Evolutionary conservation across 345 rosid species (phyloP).

Genomic region (Conringia planisiliqua): DNA sequence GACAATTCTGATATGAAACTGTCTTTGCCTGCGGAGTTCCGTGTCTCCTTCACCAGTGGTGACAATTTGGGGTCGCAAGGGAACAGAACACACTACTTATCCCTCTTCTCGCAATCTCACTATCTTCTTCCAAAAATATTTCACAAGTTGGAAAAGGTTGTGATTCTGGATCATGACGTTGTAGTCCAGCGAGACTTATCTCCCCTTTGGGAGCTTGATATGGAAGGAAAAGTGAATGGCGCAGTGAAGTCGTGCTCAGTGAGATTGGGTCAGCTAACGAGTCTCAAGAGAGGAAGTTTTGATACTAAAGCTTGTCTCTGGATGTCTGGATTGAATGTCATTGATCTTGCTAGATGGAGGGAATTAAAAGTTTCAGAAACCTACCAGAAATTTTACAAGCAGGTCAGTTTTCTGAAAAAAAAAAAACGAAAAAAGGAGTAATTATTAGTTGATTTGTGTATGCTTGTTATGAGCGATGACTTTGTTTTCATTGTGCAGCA

Average conservation of each 20-base stretch:
- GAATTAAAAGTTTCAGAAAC: constrained; percentile 54
- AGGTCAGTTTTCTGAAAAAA: constrained; percentile 44
- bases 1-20: constrained; percentile 43
- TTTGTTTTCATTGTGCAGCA: constrained; percentile 23
- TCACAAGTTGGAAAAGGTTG: constrained; percentile 56
- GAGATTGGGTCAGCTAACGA: constrained; percentile 59
- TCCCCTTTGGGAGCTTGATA: constrained; percentile 60
- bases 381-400: constrained; percentile 46
- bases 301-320: constrained; percentile 59
- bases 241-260: constrained; percentile 69
- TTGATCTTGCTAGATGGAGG: constrained; percentile 83
- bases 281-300: constrained; percentile 43
- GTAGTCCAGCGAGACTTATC: constrained; percentile 85
- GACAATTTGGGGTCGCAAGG: constrained; percentile 37
- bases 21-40: constrained; percentile 77
- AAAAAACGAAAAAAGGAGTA: not conserved
- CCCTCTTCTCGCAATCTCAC: constrained; percentile 73
- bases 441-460: not conserved
- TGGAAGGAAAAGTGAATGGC: constrained; percentile 86
- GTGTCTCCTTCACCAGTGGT: constrained; percentile 50
- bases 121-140: constrained; percentile 78
- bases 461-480: not conserved
- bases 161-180: constrained; percentile 89
- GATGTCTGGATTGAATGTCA: constrained; percentile 90
- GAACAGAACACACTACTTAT: constrained; percentile 60